phyloP scores from a whole-genome alignment of 768 basidiomycete species.

The Amanita jacksonii region DNA sequence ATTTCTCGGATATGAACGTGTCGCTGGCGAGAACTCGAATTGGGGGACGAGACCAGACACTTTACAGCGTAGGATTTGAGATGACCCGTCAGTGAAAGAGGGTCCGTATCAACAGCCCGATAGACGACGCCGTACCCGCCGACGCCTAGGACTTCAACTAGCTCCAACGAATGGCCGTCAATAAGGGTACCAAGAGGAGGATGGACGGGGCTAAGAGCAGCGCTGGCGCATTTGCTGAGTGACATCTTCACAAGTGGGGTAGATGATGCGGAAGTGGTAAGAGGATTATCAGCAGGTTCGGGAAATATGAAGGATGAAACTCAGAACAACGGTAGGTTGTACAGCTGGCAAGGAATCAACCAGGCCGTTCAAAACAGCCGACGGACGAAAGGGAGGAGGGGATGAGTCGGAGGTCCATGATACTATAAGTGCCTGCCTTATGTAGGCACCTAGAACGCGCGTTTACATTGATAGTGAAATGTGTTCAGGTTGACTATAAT shows the following conservation, averaged over 20 bases:
- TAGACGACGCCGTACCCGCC: conserved; percentile 97
- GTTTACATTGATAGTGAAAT: neutral
- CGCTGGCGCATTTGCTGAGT: conserved; percentile 24
- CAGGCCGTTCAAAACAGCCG: conserved; percentile 7
- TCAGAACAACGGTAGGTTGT: conserved; percentile 12
- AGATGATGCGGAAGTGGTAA: conserved; percentile 17
- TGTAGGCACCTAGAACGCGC: conserved; percentile 4
- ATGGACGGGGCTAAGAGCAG: conserved; percentile 33
- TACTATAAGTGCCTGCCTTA: conserved; percentile 4
- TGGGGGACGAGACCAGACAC: conserved; percentile 60
- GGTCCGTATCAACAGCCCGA: conserved; percentile 64
- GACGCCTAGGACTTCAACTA: conserved; percentile 84
- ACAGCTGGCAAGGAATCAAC: conserved; percentile 7
- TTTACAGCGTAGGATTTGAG: conserved; percentile 82
- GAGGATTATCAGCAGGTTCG: conserved; percentile 22
- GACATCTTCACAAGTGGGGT: conserved; percentile 22
- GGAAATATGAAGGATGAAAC: conserved; percentile 27
- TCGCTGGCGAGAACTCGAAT: conserved; percentile 49
- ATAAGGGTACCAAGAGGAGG: conserved; percentile 75
- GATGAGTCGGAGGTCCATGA: conserved; percentile 8
- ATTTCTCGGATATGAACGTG: conserved; percentile 91
- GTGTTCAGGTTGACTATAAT: conserved; percentile 2
- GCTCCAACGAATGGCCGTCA: conserved; percentile 79
- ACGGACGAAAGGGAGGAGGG: conserved; percentile 9
- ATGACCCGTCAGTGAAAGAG: conserved; percentile 25